Evolutionary conservation across 371 early-diverging fungal genomes (phyloP).

Genomic region (Mucor plumbeus): DNA sequence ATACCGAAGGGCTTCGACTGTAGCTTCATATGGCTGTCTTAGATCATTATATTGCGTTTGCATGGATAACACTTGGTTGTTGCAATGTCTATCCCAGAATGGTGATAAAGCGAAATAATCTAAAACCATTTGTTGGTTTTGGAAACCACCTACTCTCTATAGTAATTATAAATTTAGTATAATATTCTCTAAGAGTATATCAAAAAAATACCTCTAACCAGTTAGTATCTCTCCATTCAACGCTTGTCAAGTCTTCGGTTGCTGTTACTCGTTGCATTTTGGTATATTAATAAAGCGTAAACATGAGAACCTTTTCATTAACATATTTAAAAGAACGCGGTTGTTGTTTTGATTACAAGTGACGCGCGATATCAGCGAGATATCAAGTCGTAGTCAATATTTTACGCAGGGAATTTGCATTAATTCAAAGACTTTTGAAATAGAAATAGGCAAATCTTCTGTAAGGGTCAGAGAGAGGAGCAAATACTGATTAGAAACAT

Average conservation of each 20-base stretch:
- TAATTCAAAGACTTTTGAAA: no score
- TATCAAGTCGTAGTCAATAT: no score
- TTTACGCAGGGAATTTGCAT: no score
- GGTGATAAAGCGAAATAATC: slow-evolving; percentile 96
- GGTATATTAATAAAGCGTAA: neutral
- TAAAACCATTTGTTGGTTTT: slow-evolving; percentile 82
- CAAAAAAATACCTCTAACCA: slow-evolving; percentile 48
- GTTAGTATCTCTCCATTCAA: slow-evolving; percentile 57
- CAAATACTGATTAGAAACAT: no score
- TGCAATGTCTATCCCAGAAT: slow-evolving; percentile 96
- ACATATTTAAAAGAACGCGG: neutral
- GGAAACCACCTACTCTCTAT: slow-evolving; percentile 71
- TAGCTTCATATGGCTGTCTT: slow-evolving; percentile 59
- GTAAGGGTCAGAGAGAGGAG: no score
- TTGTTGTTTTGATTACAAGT: neutral
- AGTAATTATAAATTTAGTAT: no score
- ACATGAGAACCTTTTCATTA: neutral
- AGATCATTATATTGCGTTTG: slow-evolving; percentile 94
- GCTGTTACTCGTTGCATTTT: slow-evolving; percentile 34
- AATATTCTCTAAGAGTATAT: no score
- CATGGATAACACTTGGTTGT: slow-evolving; percentile 96
- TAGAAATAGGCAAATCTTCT: no score
- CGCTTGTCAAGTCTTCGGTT: slow-evolving; percentile 52
- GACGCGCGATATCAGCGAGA: neutral
- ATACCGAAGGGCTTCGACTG: slow-evolving; percentile 67